These are phyloP conservation scores for Coemansia sp. DNA, from an alignment of 371 early-diverging fungal species.

Conservation along the genomic window DNA sequence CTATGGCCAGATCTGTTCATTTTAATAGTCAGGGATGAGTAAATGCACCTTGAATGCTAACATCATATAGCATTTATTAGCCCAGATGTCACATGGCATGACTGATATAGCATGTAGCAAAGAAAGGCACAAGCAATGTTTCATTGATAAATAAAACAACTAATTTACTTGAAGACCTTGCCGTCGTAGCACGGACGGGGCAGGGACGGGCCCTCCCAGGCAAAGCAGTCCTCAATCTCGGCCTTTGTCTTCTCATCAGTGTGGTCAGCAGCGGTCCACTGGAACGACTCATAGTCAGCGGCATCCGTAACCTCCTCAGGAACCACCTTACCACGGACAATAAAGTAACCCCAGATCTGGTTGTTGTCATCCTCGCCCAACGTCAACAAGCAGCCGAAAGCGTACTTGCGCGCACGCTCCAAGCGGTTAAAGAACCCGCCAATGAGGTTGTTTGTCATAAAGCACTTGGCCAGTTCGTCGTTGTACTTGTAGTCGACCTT, in stretches of 20 bases:
- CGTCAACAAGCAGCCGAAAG: slow-evolving; percentile 86
- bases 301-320: slow-evolving; percentile 84
- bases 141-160: background rate
- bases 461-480: slow-evolving; percentile 74
- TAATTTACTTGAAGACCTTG: slow-evolving; percentile 72
- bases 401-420: slow-evolving; percentile 92
- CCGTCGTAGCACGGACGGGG: slow-evolving; percentile 65
- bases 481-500: slow-evolving; percentile 89
- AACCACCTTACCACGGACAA: slow-evolving; percentile 87
- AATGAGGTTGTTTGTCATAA: slow-evolving; percentile 87
- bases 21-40: background rate
- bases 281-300: slow-evolving; percentile 86
- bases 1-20: too few relatives aligned
- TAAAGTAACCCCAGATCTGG: slow-evolving; percentile 90
- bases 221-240: slow-evolving; percentile 59
- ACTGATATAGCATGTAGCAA: too few relatives aligned
- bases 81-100: too few relatives aligned
- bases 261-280: slow-evolving; percentile 76
- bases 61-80: background rate
- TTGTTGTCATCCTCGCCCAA: slow-evolving; percentile 88
- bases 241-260: slow-evolving; percentile 61
- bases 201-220: slow-evolving; percentile 62
- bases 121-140: too few relatives aligned
- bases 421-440: slow-evolving; percentile 93
- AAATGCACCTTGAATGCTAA: background rate